Base-by-base conservation (phyloP, 805 yeast genomes). In the Ogataea polymorpha region DNA sequence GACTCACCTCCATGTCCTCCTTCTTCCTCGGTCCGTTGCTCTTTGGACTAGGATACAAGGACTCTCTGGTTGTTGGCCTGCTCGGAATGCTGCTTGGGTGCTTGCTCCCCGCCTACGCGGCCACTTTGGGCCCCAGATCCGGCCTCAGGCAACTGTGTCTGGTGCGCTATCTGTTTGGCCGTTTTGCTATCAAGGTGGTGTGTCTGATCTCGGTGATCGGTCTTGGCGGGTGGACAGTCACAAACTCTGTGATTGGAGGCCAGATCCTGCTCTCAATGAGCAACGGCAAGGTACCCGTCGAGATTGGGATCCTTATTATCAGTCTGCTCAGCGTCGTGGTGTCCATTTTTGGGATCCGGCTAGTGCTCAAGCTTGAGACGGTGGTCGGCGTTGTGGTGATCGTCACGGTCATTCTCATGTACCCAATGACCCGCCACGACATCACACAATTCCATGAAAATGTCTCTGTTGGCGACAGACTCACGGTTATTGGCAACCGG, bases 181-280 rank as follows among this genome's bases (percentile, higher is more conserved):
- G 90, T 80, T 84, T 83, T 82, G 78, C 81, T 50, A 89, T 88
- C 28, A 82, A 84, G 59, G 67, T 86, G 40, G 84, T 86, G 34
- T 80, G 87, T 5, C 60, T 88, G 30, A 76, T 84, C 27, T 75
- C 86, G 32, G 78, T 85, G 43, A 61, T 85, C 31, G 95, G 96
- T 36, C 82, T 83, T 12, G 59, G 86, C 52, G 96, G 96, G n/a
- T 88, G 96, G 96, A 78, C 91, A n/a, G 81, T 88, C 25, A 89
- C 87, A n/a, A 87, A 86, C 58, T 77, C 85, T 51, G 93, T 87
- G 35, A 80, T 86, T 42, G 96, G 95, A 27, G 96, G 96, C 14
- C 89, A 88, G 62, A 82, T 88, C 44, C 62, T 88, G 35, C 70
- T 78, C 7, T 74, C 83, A 30, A 67, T 88, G 15, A 79, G 88